Conservation (phyloP, 768 basidiomycete genomes). For the Lentinula raphanica region DNA sequence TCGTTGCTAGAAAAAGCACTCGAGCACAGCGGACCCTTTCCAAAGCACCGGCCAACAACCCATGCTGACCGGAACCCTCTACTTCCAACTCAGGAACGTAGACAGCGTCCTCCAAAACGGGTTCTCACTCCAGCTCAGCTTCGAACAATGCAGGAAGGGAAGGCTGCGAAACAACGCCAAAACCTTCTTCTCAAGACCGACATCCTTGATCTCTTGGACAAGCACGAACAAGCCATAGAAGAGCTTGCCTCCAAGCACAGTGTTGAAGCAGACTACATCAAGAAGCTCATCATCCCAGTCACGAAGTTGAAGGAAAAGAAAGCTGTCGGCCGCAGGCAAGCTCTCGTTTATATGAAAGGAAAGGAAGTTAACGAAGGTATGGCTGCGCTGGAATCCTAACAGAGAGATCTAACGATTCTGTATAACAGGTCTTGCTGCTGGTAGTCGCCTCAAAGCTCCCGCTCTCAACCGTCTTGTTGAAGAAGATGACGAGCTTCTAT, state of each 20-base stretch:
- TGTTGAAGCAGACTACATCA: too few relatives aligned
- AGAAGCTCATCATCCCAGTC: neutral
- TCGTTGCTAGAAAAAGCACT: too few relatives aligned
- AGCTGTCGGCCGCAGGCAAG: neutral
- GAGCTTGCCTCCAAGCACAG: neutral
- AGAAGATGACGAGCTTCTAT: neutral
- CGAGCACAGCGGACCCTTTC: too few relatives aligned
- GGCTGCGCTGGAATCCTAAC: too few relatives aligned
- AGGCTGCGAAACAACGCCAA: neutral
- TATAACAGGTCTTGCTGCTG: too few relatives aligned
- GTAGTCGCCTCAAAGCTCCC: neutral
- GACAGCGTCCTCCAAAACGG: neutral
- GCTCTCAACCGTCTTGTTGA: neutral
- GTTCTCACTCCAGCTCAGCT: neutral
- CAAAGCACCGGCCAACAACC: neutral
- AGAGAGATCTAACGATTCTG: too few relatives aligned
- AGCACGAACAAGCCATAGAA: too few relatives aligned
- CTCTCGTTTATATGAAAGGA: neutral
- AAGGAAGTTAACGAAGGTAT: neutral
- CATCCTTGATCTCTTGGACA: neutral
- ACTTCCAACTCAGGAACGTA: neutral
- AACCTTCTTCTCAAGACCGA: neutral
- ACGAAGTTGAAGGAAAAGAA: too few relatives aligned
- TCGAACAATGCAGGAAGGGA: neutral
- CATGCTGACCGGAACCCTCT: neutral